Evolutionary conservation across 495 filamentous ascomycete species (phyloP), one percentile per base, ranked within the genome.

Genomic region (Echria macrotheca): DNA sequence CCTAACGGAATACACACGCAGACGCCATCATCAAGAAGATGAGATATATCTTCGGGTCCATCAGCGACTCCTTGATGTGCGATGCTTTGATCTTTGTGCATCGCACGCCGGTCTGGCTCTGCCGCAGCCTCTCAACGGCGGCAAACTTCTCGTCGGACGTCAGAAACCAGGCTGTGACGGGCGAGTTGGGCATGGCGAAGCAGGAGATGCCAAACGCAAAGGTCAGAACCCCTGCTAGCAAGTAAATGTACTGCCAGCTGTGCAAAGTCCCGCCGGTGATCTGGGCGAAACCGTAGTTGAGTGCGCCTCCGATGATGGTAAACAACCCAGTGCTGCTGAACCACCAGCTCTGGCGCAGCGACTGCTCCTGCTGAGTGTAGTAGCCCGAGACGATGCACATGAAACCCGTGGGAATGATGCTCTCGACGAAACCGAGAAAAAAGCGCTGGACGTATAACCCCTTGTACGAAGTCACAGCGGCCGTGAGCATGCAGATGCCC

Each of bases 181-280:
- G 87, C 53, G 86, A 87, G 59, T 89, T 82, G 3, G 87, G 87
- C 14, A 87, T 63, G 49, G 81, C 81, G 49, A 78, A 76, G 17
- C 79, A 71, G 18, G 64, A 53, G 36, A 69, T 45, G 2, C 69
- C 70, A 41, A 77, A 67, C 1, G 55, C 45, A 4, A 77, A 61
- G 4, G 73, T 81, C 53, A 75, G 60, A 24, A 62, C 75, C 39
- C 86, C 86, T 56, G 89, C 86, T 42, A 91, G 82, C 49, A 90
- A 81, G 73, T 87, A 89, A 11, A 89, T 68, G 80, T 85, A 89
- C 47, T 75, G 68, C 74, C 76, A 78, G 64, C 69, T 25, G 52
- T 39, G 5, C 69, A 52, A 12, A 65, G 72, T 17, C 1, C 78
- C 81, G 0, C 78, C 81, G 2, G 74, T 70, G 21, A 86, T 79